Conservation (phyloP, 1,284 basidiomycete genomes). For the Boletus smithii region DNA sequence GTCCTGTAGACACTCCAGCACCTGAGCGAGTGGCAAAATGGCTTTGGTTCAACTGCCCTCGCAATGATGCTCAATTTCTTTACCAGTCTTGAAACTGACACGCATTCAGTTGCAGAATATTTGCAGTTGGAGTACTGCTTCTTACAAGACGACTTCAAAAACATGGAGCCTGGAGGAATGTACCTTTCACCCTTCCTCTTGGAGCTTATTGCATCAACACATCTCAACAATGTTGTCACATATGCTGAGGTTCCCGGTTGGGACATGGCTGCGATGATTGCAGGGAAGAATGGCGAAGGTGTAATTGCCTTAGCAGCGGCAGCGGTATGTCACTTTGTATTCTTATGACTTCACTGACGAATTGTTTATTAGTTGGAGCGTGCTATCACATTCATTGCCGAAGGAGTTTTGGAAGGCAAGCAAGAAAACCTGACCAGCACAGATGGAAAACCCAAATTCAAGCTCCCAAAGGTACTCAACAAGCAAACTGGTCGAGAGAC, state of each 20-base stretch:
- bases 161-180: not conserved
- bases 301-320: not conserved
- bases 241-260: not conserved
- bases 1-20: constrained; percentile 1
- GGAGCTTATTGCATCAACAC: not conserved
- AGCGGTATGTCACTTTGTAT: not conserved
- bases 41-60: constrained; percentile 8
- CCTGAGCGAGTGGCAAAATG: constrained; percentile 9
- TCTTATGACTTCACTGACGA: not conserved
- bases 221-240: not conserved
- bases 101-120: not conserved
- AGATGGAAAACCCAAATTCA: not conserved
- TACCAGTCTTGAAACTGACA: not conserved
- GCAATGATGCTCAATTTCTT: constrained; percentile 8
- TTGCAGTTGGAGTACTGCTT: not conserved
- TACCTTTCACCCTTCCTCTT: not conserved
- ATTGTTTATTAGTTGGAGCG: constrained; percentile 1
- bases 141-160: not conserved
- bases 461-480: constrained; percentile 2
- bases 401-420: not conserved
- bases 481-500: not conserved
- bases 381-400: not conserved
- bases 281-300: not conserved
- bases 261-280: not conserved
- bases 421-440: not conserved